A percentile compares a stretch with the other conserved stretches of the same genome.
These are phyloP conservation scores for Alternaria arbusti DNA, from an alignment of 2,329 filamentous ascomycete genomes.

Conservation along the genomic window DNA sequence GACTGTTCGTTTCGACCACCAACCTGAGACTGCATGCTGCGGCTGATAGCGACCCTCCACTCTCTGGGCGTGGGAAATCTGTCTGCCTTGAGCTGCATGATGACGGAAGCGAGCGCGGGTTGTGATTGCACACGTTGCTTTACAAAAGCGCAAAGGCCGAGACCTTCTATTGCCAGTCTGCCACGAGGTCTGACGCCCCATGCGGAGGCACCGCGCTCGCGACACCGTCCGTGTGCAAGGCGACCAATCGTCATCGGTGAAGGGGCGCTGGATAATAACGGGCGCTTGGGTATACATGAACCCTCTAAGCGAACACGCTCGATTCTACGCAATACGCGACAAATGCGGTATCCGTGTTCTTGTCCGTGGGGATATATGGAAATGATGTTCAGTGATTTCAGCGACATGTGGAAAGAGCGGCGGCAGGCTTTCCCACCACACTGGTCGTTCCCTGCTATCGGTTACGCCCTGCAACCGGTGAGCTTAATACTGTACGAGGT, in stretches of 20 bases:
- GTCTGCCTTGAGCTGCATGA: constrained; percentile 37
- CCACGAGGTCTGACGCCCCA: constrained; percentile 32
- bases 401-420: constrained; percentile 1
- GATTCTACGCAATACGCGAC: constrained; percentile 7
- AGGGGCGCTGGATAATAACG: constrained; percentile 14
- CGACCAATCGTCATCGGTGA: constrained; percentile 24
- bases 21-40: constrained; percentile 16
- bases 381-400: constrained; percentile 4
- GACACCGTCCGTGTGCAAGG: constrained; percentile 19
- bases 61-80: constrained; percentile 7
- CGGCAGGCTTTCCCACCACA: constrained; percentile 15
- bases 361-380: constrained; percentile 3
- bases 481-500: constrained; percentile 11
- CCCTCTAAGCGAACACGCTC: constrained; percentile 13
- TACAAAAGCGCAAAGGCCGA: constrained; percentile 22
- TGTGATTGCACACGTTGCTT: constrained; percentile 23
- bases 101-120: constrained; percentile 21
- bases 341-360: constrained; percentile 10
- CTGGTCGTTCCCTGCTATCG: constrained; percentile 21
- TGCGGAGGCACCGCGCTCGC: constrained; percentile 15
- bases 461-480: constrained; percentile 22
- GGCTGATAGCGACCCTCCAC: constrained; percentile 15
- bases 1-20: constrained; percentile 19
- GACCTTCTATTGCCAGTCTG: constrained; percentile 24
- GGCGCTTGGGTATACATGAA: constrained; percentile 26